Percentiles rank a stretch among this genome's conserved stretches.
phyloP scores from a whole-genome alignment of 1,284 basidiomycete genomes.

The Neolentinus lepideus region DNA sequence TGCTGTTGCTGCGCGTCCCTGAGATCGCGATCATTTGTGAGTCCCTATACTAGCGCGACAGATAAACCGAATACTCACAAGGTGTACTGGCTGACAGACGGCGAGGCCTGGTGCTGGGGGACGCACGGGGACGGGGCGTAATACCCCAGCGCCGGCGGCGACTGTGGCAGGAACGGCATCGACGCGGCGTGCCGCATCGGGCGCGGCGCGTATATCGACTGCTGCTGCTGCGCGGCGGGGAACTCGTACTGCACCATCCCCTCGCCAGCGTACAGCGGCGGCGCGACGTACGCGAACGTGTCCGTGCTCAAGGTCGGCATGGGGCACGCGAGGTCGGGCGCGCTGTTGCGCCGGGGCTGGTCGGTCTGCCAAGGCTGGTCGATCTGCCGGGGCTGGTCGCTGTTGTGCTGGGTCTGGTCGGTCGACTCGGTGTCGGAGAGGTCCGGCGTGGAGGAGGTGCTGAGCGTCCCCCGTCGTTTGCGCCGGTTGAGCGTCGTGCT shows the following conservation, averaged over 20 bases:
- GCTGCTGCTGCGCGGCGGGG: neutral
- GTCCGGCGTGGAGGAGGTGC: neutral
- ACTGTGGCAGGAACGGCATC: neutral
- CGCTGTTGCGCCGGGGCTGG: neutral
- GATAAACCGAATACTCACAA: no score
- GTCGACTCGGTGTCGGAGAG: neutral
- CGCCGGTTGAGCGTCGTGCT: neutral
- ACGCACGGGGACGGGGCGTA: neutral
- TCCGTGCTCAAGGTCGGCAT: neutral
- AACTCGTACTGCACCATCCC: neutral
- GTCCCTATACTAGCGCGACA: no score
- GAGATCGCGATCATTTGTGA: no score
- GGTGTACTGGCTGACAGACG: neutral
- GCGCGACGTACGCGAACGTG: neutral
- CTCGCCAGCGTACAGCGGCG: neutral
- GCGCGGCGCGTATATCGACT: neutral
- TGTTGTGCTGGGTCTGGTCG: neutral
- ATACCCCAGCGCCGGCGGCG: neutral
- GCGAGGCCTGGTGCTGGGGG: neutral
- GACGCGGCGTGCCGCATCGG: neutral
- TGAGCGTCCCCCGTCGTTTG: neutral
- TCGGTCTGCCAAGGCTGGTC: neutral
- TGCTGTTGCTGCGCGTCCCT: no score
- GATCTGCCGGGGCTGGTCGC: slow-evolving; percentile 1
- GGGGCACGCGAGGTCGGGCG: no score